Evolutionary conservation across 495 filamentous ascomycete genomes (phyloP).

Genomic region (Neurospora hispaniola): DNA sequence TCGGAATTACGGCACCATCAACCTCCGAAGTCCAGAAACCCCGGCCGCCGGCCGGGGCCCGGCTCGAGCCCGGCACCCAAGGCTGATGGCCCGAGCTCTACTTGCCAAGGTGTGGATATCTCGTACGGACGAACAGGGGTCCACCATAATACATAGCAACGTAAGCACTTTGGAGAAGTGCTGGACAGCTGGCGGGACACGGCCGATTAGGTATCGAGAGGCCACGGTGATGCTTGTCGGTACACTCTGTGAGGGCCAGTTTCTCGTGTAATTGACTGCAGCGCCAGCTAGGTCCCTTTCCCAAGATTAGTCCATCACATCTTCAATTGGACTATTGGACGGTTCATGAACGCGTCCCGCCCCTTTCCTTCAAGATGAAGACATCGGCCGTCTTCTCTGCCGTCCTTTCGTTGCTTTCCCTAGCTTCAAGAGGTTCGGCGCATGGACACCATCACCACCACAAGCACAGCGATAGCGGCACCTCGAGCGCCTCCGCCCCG

Average conservation of each 20-base stretch:
- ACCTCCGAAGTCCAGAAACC: neutral
- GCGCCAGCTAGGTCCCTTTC: neutral
- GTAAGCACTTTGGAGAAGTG: constrained; percentile 26
- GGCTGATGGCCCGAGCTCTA: neutral
- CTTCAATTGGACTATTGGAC: constrained; percentile 9
- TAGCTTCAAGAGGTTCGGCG: constrained; percentile 27
- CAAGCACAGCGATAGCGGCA: constrained; percentile 14
- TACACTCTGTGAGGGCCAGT: neutral
- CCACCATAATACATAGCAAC: constrained; percentile 24
- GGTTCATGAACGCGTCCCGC: constrained; percentile 29
- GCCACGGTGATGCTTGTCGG: constrained; percentile 22
- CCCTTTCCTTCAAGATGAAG: constrained; percentile 39
- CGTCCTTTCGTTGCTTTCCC: constrained; percentile 36
- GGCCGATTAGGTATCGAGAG: constrained; percentile 9
- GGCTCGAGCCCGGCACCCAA: neutral
- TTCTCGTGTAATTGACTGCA: neutral
- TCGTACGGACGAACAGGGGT: constrained; percentile 9
- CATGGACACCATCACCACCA: constrained; percentile 10
- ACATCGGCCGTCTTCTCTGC: constrained; percentile 38
- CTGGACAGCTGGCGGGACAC: constrained; percentile 11
- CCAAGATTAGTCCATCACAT: neutral
- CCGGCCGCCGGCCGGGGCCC: neutral
- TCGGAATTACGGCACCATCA: neutral
- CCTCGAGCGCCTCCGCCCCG: constrained; percentile 41
- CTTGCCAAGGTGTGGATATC: neutral